phyloP scores from a whole-genome alignment of 2,329 filamentous ascomycete genomes.

The Cercospora beticola region DNA sequence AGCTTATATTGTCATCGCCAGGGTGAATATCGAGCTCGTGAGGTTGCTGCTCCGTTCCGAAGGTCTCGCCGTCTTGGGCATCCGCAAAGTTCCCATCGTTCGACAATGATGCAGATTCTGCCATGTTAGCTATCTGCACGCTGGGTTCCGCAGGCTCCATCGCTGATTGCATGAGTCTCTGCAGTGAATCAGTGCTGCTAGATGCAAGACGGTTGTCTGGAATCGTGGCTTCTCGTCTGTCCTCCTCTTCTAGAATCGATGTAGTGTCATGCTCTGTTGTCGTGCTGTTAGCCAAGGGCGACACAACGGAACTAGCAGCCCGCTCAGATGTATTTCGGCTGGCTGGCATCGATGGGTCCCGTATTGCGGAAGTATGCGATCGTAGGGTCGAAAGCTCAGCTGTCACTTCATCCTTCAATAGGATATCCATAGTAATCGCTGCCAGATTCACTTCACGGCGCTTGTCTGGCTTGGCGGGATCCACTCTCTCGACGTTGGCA shows the following conservation, averaged over 20 bases:
- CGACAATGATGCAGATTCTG: neutral
- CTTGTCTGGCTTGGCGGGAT: neutral
- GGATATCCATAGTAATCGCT: constrained; percentile 32
- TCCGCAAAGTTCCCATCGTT: constrained; percentile 47
- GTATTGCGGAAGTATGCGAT: constrained; percentile 12
- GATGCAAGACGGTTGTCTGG: neutral
- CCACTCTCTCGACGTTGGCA: constrained; percentile 39
- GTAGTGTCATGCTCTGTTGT: neutral
- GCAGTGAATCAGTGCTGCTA: constrained; percentile 1
- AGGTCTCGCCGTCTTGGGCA: constrained; percentile 40
- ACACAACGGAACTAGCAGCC: neutral
- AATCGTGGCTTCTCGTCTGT: neutral
- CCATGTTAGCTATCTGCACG: neutral
- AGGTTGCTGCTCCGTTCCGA: constrained; percentile 13
- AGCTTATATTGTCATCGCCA: constrained; percentile 41
- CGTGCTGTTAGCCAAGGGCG: neutral
- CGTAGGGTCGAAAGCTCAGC: constrained; percentile 25
- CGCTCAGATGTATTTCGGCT: neutral
- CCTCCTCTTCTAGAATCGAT: constrained; percentile 1
- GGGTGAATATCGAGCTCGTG: constrained; percentile 35
- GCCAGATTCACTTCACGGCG: constrained; percentile 22
- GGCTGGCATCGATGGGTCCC: neutral
- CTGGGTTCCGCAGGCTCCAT: constrained; percentile 2
- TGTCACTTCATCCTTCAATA: constrained; percentile 29
- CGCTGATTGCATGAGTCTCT: constrained; percentile 5